A percentile compares a stretch with the other conserved stretches of the same genome.
Conservation (phyloP, 495 filamentous ascomycete genomes). For the Podospora appendiculata region DNA sequence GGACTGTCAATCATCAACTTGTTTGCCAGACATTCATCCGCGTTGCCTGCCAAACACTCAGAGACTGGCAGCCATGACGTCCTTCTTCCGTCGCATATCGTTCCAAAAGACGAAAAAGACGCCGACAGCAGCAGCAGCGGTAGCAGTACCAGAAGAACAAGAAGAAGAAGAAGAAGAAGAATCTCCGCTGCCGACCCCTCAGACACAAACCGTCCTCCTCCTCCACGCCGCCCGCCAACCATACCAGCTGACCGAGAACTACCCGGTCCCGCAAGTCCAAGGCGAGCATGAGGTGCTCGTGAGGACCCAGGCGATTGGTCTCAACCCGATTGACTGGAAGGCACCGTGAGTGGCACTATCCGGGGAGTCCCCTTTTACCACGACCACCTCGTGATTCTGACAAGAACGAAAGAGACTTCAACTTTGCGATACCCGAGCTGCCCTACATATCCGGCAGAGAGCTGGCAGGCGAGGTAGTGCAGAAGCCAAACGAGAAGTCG, state of each 20-base stretch:
- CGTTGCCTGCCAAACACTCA: too few relatives aligned
- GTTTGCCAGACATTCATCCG: too few relatives aligned
- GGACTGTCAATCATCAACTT: too few relatives aligned
- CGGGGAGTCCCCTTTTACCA: too few relatives aligned
- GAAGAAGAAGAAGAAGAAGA: background rate
- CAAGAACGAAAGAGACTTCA: slow-evolving; percentile 44
- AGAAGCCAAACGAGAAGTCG: slow-evolving; percentile 31
- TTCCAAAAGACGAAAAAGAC: slow-evolving; percentile 8
- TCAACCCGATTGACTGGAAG: slow-evolving; percentile 73
- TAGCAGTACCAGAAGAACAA: too few relatives aligned
- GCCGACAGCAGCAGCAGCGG: background rate
- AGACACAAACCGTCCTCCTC: slow-evolving; percentile 35
- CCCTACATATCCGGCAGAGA: slow-evolving; percentile 64
- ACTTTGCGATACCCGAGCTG: slow-evolving; percentile 55
- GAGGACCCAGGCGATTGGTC: slow-evolving; percentile 49
- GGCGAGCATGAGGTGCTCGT: slow-evolving; percentile 47
- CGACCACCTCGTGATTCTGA: background rate
- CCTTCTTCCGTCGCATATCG: slow-evolving; percentile 16
- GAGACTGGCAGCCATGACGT: background rate
- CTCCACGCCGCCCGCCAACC: slow-evolving; percentile 35
- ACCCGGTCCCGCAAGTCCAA: slow-evolving; percentile 37
- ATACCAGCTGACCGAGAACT: slow-evolving; percentile 33
- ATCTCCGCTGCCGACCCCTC: slow-evolving; percentile 1
- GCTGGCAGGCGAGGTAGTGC: slow-evolving; percentile 50
- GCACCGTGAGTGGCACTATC: slow-evolving; percentile 53